A percentile compares a stretch with the other conserved stretches of the same genome.
Evolutionary conservation across 441 rosid genomes (phyloP).

Genomic region (Populus hybrid): DNA sequence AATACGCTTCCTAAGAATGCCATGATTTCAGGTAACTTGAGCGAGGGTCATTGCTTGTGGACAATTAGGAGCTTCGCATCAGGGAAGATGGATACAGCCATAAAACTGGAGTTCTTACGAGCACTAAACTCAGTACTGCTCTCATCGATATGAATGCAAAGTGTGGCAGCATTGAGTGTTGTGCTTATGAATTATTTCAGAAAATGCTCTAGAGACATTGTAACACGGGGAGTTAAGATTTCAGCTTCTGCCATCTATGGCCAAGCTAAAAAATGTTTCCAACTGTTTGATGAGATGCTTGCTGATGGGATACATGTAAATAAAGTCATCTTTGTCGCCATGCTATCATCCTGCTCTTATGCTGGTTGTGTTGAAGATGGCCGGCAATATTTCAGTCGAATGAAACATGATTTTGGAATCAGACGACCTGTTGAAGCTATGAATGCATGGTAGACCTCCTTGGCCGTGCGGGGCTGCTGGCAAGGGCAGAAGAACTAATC

Average conservation of each 20-base stretch:
- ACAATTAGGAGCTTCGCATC: not conserved
- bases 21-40: constrained; percentile 10
- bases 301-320: constrained; percentile 7
- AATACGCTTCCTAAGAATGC: constrained; percentile 3
- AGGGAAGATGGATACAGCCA: constrained; percentile 12
- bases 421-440: constrained; percentile 10
- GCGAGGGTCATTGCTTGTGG: constrained; percentile 11
- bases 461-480: constrained; percentile 3
- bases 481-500: constrained; percentile 16
- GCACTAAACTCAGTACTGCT: constrained; percentile 6
- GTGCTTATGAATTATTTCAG: constrained; percentile 9
- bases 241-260: constrained; percentile 7
- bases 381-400: constrained; percentile 5
- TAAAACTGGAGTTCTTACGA: not conserved
- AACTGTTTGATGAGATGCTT: constrained; percentile 7
- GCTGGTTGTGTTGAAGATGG: constrained; percentile 13
- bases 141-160: constrained; percentile 10
- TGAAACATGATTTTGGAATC: constrained; percentile 3
- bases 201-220: not conserved
- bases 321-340: constrained; percentile 8
- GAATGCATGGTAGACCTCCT: constrained; percentile 15
- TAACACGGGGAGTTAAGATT: constrained; percentile 15
- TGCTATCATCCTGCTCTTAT: constrained; percentile 8
- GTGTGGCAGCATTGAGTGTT: constrained; percentile 7
- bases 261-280: constrained; percentile 8